These are phyloP conservation scores for Pyricularia pennisetigena DNA, from an alignment of 2,329 filamentous ascomycete genomes.

Conservation along the genomic window DNA sequence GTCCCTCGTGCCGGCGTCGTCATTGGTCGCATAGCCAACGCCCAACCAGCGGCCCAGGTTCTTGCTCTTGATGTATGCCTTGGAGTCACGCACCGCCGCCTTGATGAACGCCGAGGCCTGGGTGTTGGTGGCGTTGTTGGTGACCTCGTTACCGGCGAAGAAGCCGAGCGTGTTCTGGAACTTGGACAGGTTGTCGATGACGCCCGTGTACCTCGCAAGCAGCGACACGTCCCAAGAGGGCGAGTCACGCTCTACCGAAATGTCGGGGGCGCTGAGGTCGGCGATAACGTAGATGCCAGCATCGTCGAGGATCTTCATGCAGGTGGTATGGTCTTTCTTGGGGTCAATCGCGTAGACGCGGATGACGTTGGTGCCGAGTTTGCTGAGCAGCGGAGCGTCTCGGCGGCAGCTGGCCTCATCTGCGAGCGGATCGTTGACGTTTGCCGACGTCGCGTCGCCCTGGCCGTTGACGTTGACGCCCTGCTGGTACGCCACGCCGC, in stretches of 20 bases:
- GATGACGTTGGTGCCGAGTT: conserved; percentile 64
- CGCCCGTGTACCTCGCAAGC: conserved; percentile 59
- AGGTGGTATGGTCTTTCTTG: conserved; percentile 52
- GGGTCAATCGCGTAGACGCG: conserved; percentile 72
- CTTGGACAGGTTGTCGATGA: conserved; percentile 58
- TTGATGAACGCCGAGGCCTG: conserved; percentile 69
- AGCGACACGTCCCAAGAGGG: conserved; percentile 60
- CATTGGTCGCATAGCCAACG: conserved; percentile 73
- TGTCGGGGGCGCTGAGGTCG: conserved; percentile 59
- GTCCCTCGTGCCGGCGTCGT: conserved; percentile 61
- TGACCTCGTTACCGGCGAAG: conserved; percentile 76
- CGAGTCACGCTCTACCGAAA: conserved; percentile 60
- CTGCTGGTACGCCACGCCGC: conserved; percentile 70
- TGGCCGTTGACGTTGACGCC: conserved; percentile 36
- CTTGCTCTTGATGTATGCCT: conserved; percentile 66
- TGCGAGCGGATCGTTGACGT: conserved; percentile 53
- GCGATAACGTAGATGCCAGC: conserved; percentile 72
- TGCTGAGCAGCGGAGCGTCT: conserved; percentile 57
- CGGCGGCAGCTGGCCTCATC: conserved; percentile 53
- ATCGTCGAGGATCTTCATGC: conserved; percentile 59
- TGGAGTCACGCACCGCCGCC: conserved; percentile 70
- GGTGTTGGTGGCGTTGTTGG: conserved; percentile 66
- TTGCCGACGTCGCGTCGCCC: conserved; percentile 23
- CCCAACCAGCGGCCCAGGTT: conserved; percentile 56
- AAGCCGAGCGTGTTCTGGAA: conserved; percentile 74